phyloP scores from a whole-genome alignment of 1,139 yeast species.

The Saccharomyces uvarum region DNA sequence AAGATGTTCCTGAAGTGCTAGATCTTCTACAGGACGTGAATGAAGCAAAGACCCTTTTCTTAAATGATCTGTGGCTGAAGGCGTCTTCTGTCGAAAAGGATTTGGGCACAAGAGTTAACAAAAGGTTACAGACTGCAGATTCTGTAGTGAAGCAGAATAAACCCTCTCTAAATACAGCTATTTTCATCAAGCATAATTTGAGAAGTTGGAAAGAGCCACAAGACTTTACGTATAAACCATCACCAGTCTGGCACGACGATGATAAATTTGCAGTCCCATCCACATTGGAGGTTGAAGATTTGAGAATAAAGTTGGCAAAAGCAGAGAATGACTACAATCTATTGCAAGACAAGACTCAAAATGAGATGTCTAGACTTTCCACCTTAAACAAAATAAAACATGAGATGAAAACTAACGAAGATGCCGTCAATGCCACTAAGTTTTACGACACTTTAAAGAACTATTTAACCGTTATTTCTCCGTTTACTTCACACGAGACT shows the following conservation, averaged over 20 bases:
- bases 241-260: slow-evolving; percentile 96
- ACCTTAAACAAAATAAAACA: slow-evolving; percentile 34
- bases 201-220: slow-evolving; percentile 76
- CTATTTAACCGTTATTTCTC: slow-evolving; percentile 49
- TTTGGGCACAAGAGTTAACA: slow-evolving; percentile 42
- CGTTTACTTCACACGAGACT: slow-evolving; percentile 68
- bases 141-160: slow-evolving; percentile 59
- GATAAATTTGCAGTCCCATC: slow-evolving; percentile 58
- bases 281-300: slow-evolving; percentile 55
- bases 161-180: slow-evolving; percentile 72
- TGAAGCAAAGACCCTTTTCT: slow-evolving; percentile 65
- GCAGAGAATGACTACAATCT: slow-evolving; percentile 43
- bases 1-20: slow-evolving; percentile 84
- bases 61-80: slow-evolving; percentile 62
- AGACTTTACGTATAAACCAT: slow-evolving; percentile 79
- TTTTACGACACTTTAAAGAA: slow-evolving; percentile 48
- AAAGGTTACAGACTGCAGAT: slow-evolving; percentile 47
- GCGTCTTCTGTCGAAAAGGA: slow-evolving; percentile 61
- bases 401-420: slow-evolving; percentile 31
- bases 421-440: slow-evolving; percentile 39
- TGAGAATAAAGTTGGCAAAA: slow-evolving; percentile 52
- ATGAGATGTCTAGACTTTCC: slow-evolving; percentile 30
- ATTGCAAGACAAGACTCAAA: slow-evolving; percentile 34
- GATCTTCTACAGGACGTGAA: slow-evolving; percentile 82
- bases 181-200: slow-evolving; percentile 86